phyloP scores from a whole-genome alignment of 208 protist genomes.

The Balamuthia mandrillaris region DNA sequence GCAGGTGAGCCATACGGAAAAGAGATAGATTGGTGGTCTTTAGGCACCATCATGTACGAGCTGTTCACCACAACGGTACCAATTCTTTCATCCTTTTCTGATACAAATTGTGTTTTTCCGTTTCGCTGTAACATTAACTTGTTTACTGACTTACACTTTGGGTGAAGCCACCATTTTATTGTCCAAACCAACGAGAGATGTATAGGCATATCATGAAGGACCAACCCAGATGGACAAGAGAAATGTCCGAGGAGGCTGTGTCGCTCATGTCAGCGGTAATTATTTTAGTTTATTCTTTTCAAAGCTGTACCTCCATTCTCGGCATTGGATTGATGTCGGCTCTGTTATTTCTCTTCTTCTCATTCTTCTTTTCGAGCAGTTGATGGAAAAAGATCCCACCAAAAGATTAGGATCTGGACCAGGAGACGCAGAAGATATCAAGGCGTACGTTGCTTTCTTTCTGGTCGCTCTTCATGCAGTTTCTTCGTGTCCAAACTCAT shows the following conservation, averaged over 20 bases:
- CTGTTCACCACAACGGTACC: slow-evolving; percentile 62
- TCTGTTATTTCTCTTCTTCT: neutral
- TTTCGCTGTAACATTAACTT: neutral
- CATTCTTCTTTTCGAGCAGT: neutral
- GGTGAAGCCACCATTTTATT: slow-evolving; percentile 68
- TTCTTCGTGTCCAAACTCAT: neutral
- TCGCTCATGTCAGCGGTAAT: neutral
- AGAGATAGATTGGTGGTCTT: slow-evolving; percentile 62
- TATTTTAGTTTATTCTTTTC: no score
- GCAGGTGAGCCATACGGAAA: slow-evolving; percentile 53
- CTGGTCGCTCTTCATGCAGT: neutral
- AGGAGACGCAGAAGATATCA: slow-evolving; percentile 22
- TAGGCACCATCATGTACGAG: slow-evolving; percentile 61
- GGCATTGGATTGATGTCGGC: neutral
- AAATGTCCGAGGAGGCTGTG: neutral
- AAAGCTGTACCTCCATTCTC: neutral
- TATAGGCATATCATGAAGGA: slow-evolving; percentile 65
- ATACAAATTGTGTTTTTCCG: no score
- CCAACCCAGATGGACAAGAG: slow-evolving; percentile 47
- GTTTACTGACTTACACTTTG: neutral
- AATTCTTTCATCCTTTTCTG: slow-evolving; percentile 74
- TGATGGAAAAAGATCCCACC: slow-evolving; percentile 52
- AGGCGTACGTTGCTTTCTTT: neutral
- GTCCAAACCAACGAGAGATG: slow-evolving; percentile 65
- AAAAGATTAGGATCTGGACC: slow-evolving; percentile 38